These are phyloP conservation scores for Trifolium dubium DNA, from an alignment of 306 rosid species.

Conservation along the genomic window DNA sequence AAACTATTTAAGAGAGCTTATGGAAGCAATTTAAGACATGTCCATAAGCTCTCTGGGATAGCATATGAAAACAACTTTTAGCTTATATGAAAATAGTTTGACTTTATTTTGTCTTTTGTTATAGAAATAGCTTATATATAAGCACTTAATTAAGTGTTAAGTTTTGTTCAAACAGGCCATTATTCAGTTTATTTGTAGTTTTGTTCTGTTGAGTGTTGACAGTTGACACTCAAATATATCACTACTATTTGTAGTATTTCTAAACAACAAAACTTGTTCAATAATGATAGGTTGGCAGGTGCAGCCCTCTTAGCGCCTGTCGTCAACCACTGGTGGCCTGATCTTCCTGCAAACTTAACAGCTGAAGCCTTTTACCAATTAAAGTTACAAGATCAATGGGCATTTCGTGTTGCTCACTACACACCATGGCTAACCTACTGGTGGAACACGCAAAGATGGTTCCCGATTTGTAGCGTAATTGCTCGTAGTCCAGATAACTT, in stretches of 20 bases:
- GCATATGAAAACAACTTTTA: too few species aligned
- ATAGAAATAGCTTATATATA: neutral
- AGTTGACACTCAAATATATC: neutral
- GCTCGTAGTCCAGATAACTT: constrained; percentile 19
- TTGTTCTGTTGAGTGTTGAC: neutral
- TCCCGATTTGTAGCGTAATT: constrained; percentile 47
- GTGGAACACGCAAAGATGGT: constrained; percentile 94
- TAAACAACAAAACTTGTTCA: neutral
- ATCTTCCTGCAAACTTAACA: constrained; percentile 71
- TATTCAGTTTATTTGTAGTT: neutral
- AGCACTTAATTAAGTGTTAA: neutral
- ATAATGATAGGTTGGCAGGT: constrained; percentile 70
- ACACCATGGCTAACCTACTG: constrained; percentile 85
- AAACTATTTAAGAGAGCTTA: neutral
- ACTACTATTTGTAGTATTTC: too few species aligned
- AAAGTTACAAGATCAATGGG: constrained; percentile 69
- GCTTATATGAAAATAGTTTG: neutral
- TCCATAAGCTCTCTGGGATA: too few species aligned
- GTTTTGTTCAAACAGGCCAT: neutral
- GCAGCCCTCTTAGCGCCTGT: constrained; percentile 73
- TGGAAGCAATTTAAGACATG: too few species aligned
- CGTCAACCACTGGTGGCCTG: constrained; percentile 84
- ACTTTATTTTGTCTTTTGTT: neutral
- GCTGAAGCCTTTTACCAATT: constrained; percentile 52
- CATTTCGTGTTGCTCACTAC: constrained; percentile 72